phyloP scores from a whole-genome alignment of 1,139 yeast species.

The Sporopachydermia cereana region DNA sequence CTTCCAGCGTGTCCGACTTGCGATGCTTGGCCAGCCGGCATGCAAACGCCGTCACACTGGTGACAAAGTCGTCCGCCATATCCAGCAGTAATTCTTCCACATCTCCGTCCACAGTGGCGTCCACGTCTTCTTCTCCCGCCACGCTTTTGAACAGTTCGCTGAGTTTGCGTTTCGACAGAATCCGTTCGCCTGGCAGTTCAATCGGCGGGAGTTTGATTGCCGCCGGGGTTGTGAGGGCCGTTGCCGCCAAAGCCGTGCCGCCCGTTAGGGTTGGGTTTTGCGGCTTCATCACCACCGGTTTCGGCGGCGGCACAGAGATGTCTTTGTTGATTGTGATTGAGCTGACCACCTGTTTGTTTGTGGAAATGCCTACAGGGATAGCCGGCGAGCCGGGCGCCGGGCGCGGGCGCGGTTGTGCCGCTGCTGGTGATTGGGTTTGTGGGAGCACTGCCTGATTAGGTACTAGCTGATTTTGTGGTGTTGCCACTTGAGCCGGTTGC shows the following conservation, averaged over 20 bases:
- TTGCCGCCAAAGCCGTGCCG: conserved; percentile 67
- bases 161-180: conserved; percentile 77
- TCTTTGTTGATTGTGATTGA: conserved; percentile 62
- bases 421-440: conserved; percentile 10
- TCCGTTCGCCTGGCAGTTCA: conserved; percentile 65
- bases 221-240: conserved; percentile 64
- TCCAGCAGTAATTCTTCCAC: conserved; percentile 87
- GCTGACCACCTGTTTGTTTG: conserved; percentile 15
- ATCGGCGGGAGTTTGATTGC: conserved; percentile 65
- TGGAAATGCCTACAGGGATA: conserved; percentile 11
- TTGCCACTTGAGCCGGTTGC: conserved; percentile 13
- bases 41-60: conserved; percentile 83
- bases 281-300: conserved; percentile 48
- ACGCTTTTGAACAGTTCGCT: conserved; percentile 76
- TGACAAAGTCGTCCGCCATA: conserved; percentile 90
- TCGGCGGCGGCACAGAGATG: conserved; percentile 52
- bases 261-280: conserved; percentile 76
- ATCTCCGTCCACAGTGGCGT: conserved; percentile 88
- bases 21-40: conserved; percentile 92
- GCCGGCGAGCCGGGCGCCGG: conserved; percentile 10
- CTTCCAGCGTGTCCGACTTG: conserved; percentile 79
- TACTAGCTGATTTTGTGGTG: conserved; percentile 10
- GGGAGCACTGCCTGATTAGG: conserved; percentile 9
- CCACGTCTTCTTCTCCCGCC: conserved; percentile 78
- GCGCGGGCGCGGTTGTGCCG: conserved; percentile 11